Conservation (phyloP, 768 basidiomycete genomes). For the Boletus pseudopeckii region DNA sequence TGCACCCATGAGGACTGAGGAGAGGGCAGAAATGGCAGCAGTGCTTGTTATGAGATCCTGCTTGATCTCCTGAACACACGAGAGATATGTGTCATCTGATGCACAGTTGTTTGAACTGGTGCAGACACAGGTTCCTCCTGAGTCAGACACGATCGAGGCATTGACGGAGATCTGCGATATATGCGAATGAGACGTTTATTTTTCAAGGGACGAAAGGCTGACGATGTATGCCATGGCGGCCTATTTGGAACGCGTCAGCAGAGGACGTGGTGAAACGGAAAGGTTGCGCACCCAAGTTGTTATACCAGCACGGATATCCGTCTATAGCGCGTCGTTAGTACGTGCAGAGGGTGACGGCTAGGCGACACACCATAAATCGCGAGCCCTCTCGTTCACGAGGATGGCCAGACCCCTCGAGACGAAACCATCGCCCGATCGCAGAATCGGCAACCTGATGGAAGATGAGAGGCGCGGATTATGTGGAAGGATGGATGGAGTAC, state of each 20-base stretch:
- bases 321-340: constrained; percentile 38
- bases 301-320: constrained; percentile 73
- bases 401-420: constrained; percentile 68
- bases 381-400: constrained; percentile 60
- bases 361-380: constrained; percentile 48
- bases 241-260: constrained; percentile 30
- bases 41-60: constrained; percentile 82
- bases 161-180: constrained; percentile 73
- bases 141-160: constrained; percentile 69
- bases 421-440: constrained; percentile 61
- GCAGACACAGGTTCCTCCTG: constrained; percentile 83
- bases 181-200: neutral
- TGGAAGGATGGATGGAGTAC: constrained; percentile 15
- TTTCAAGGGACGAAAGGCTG: constrained; percentile 18
- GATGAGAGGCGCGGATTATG: neutral
- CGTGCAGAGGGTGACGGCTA: neutral
- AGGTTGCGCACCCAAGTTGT: constrained; percentile 68
- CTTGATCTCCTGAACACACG: constrained; percentile 59
- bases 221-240: constrained; percentile 87
- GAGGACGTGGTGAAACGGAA: neutral
- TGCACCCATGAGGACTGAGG: constrained; percentile 79
- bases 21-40: constrained; percentile 69
- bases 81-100: constrained; percentile 48
- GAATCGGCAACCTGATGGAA: constrained; percentile 37
- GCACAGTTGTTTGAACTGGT: constrained; percentile 53